These are phyloP conservation scores for Penicillium sp. DNA, from an alignment of 2,329 filamentous ascomycete species.

Conservation along the genomic window DNA sequence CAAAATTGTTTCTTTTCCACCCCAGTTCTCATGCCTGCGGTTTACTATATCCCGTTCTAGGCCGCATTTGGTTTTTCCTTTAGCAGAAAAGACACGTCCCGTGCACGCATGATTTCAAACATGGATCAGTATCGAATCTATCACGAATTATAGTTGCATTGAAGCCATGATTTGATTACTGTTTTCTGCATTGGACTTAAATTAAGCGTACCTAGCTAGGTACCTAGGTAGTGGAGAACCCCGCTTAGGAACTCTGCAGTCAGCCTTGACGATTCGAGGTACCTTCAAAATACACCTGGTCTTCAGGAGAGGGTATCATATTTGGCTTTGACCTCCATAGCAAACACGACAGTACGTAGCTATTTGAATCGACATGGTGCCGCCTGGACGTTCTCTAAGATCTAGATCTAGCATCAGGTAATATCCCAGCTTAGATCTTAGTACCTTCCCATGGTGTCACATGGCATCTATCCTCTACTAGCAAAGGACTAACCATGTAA, in stretches of 20 bases:
- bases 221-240: background rate
- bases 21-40: background rate
- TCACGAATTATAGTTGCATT: conserved; percentile 20
- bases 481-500: too few species aligned
- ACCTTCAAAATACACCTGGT: too few species aligned
- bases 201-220: background rate
- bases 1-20: background rate
- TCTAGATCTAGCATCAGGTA: too few species aligned
- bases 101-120: conserved; percentile 17
- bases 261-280: background rate
- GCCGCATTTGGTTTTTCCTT: conserved; percentile 4
- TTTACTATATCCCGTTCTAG: background rate
- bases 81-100: conserved; percentile 11
- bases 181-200: background rate
- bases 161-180: conserved; percentile 7
- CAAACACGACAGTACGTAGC: too few species aligned
- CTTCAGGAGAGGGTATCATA: too few species aligned
- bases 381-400: too few species aligned
- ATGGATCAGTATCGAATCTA: conserved; percentile 16
- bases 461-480: too few species aligned
- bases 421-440: too few species aligned
- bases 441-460: too few species aligned
- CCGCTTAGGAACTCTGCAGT: background rate
- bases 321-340: too few species aligned
- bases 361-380: too few species aligned